A percentile compares a stretch with the other conserved stretches of the same genome.
Evolutionary conservation across 345 rosid species (phyloP).

Genomic region (Trapa bicornis): DNA sequence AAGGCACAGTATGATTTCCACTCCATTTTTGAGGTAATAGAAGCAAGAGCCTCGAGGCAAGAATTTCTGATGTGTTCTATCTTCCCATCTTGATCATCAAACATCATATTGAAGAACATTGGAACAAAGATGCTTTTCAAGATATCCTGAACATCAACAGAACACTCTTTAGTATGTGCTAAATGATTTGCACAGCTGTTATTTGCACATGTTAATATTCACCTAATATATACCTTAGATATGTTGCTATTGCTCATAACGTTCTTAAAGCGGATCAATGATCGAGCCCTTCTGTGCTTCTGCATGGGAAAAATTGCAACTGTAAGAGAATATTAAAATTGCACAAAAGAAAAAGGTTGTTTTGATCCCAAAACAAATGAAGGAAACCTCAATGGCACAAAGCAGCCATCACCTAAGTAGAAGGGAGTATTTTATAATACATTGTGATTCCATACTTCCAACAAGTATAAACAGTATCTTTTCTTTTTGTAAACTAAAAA

Average conservation of each 20-base stretch:
- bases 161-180: slow-evolving; percentile 5
- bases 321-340: slow-evolving; percentile 1
- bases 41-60: slow-evolving; percentile 68
- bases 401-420: background rate
- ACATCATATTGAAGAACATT: slow-evolving; percentile 65
- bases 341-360: background rate
- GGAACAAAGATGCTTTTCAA: slow-evolving; percentile 63
- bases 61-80: slow-evolving; percentile 53
- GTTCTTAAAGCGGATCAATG: slow-evolving; percentile 49
- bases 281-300: slow-evolving; percentile 73
- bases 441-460: background rate
- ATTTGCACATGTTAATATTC: background rate
- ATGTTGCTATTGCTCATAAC: slow-evolving; percentile 29
- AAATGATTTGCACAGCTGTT: background rate
- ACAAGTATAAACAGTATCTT: background rate
- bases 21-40: slow-evolving; percentile 51
- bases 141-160: slow-evolving; percentile 41
- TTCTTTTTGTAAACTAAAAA: background rate
- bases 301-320: slow-evolving; percentile 20
- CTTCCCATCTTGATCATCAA: slow-evolving; percentile 64
- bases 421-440: background rate
- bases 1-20: slow-evolving; percentile 70
- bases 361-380: background rate
- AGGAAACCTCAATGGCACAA: background rate
- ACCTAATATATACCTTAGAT: slow-evolving; percentile 12